These are phyloP conservation scores for Alternaria sp. DNA, from an alignment of 2,329 filamentous ascomycete genomes.

Conservation along the genomic window DNA sequence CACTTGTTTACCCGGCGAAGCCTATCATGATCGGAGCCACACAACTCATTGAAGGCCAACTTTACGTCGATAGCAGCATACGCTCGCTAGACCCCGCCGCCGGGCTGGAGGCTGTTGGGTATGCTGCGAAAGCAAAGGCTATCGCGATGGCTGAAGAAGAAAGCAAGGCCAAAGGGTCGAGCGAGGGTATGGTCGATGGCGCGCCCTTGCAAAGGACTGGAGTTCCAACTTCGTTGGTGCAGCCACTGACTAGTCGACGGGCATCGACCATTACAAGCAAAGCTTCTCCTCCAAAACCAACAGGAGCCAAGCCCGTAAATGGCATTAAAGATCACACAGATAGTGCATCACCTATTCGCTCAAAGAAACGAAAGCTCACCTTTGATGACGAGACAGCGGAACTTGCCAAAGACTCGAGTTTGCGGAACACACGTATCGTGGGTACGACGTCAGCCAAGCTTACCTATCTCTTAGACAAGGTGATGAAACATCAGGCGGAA, in stretches of 20 bases:
- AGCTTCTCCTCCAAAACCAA: slow-evolving; percentile 29
- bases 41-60: slow-evolving; percentile 65
- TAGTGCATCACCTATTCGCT: slow-evolving; percentile 25
- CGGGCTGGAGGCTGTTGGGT: slow-evolving; percentile 39
- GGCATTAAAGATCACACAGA: background rate
- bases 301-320: background rate
- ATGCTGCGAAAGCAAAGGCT: slow-evolving; percentile 38
- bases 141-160: slow-evolving; percentile 36
- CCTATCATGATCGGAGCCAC: slow-evolving; percentile 67
- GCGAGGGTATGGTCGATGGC: slow-evolving; percentile 8
- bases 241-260: slow-evolving; percentile 43
- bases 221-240: slow-evolving; percentile 53
- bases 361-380: slow-evolving; percentile 46
- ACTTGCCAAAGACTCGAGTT: slow-evolving; percentile 58
- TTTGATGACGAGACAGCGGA: slow-evolving; percentile 39
- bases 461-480: slow-evolving; percentile 80
- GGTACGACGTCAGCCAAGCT: slow-evolving; percentile 88
- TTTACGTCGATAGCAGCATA: slow-evolving; percentile 58
- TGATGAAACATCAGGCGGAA: slow-evolving; percentile 70
- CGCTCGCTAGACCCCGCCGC: slow-evolving; percentile 34
- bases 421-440: slow-evolving; percentile 70
- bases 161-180: slow-evolving; percentile 16
- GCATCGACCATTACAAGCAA: slow-evolving; percentile 33
- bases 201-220: slow-evolving; percentile 46
- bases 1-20: slow-evolving; percentile 61